These are phyloP conservation scores for Boletellus sp. DNA, from an alignment of 1,284 basidiomycete genomes.

Conservation along the genomic window DNA sequence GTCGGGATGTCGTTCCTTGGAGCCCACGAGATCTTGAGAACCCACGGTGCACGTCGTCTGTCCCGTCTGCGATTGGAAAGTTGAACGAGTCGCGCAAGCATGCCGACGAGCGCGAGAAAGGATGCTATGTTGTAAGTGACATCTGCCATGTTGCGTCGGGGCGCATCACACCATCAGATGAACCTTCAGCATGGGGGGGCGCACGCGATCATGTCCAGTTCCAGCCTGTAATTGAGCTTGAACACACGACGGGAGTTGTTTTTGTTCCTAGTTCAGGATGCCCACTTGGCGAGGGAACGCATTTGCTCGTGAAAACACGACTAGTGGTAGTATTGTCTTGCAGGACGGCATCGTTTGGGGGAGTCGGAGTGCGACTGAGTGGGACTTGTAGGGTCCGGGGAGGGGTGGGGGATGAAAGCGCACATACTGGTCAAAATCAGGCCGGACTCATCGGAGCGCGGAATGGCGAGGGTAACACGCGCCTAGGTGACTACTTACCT, in stretches of 20 bases:
- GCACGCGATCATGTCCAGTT: constrained; percentile 59
- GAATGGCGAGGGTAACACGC: constrained; percentile 69
- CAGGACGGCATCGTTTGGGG: constrained; percentile 65
- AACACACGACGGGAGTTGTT: constrained; percentile 47
- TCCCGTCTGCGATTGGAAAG: constrained; percentile 17
- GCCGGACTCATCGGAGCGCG: constrained; percentile 41
- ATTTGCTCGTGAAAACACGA: background rate
- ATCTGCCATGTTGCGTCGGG: constrained; percentile 70
- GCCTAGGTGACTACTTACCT: no score
- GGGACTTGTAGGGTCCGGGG: background rate
- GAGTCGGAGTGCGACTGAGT: background rate
- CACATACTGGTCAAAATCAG: constrained; percentile 62
- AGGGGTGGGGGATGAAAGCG: background rate
- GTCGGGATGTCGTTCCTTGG: constrained; percentile 75
- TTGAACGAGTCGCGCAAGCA: constrained; percentile 45
- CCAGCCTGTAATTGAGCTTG: constrained; percentile 37
- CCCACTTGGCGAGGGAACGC: constrained; percentile 39
- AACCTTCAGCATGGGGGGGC: constrained; percentile 10
- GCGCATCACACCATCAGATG: background rate
- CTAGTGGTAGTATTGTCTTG: constrained; percentile 56
- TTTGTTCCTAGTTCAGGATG: constrained; percentile 74
- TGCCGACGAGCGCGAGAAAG: constrained; percentile 66
- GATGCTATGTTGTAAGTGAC: constrained; percentile 86
- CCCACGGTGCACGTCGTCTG: constrained; percentile 35
- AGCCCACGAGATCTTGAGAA: constrained; percentile 77